phyloP scores from a whole-genome alignment of 2,329 filamentous ascomycete species.

The Escovopsis weberi region DNA sequence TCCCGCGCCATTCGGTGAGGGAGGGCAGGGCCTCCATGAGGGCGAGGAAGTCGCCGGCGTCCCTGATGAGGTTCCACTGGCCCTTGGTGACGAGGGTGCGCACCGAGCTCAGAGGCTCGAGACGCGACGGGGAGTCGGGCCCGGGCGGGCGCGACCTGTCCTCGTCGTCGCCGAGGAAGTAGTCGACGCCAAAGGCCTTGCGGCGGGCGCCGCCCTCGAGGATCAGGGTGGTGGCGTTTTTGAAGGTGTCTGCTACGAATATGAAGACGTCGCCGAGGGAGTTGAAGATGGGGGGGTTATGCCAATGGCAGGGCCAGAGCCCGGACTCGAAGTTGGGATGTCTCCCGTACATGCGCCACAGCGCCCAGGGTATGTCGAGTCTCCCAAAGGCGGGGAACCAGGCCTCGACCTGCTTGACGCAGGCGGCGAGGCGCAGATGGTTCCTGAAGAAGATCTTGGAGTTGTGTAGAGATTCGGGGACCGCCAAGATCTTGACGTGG shows the following conservation, averaged over 20 bases:
- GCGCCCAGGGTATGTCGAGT: slow-evolving; percentile 28
- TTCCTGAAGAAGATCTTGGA: slow-evolving; percentile 45
- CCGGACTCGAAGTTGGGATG: slow-evolving; percentile 41
- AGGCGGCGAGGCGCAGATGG: slow-evolving; percentile 43
- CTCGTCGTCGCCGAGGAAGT: slow-evolving; percentile 14
- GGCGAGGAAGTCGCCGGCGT: slow-evolving; percentile 45
- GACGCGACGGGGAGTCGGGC: not conserved
- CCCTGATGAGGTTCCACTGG: slow-evolving; percentile 62
- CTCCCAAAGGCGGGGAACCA: slow-evolving; percentile 65
- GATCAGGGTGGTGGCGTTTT: slow-evolving; percentile 50
- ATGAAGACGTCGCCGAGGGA: slow-evolving; percentile 55
- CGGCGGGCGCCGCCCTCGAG: slow-evolving; percentile 65
- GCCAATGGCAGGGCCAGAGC: slow-evolving; percentile 42
- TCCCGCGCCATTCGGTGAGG: slow-evolving; percentile 47
- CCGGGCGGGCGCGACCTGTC: too few species aligned
- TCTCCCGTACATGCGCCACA: slow-evolving; percentile 29
- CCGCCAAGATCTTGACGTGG: slow-evolving; percentile 63
- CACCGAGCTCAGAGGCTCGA: slow-evolving; percentile 39
- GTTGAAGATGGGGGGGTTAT: slow-evolving; percentile 49
- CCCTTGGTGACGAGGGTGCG: slow-evolving; percentile 58
- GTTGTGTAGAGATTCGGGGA: slow-evolving; percentile 43
- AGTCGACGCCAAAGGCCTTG: slow-evolving; percentile 52
- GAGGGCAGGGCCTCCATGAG: slow-evolving; percentile 50
- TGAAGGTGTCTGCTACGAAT: slow-evolving; percentile 44
- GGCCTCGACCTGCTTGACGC: slow-evolving; percentile 60